Percentiles rank a stretch among this genome's conserved stretches.
phyloP scores from a whole-genome alignment of 2,329 filamentous ascomycete genomes.

The Pseudogymnoascus sp. region DNA sequence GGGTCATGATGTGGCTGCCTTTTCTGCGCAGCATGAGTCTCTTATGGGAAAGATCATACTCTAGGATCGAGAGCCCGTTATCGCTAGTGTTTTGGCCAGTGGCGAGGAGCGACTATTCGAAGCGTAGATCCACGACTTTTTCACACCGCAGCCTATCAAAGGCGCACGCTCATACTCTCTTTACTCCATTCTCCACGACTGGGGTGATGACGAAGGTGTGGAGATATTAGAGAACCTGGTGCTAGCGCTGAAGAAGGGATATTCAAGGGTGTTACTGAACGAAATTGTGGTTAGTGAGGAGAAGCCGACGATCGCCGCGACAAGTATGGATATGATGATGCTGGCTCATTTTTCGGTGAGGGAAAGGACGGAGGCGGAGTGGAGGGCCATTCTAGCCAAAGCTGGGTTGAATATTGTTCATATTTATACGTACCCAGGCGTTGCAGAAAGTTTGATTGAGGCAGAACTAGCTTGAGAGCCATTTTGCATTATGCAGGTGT shows the following conservation, averaged over 20 bases:
- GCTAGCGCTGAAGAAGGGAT: conserved; percentile 21
- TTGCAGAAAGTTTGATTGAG: conserved; percentile 14
- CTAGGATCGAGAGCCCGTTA: background rate
- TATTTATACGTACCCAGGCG: conserved; percentile 11
- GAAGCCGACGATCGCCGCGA: conserved; percentile 1
- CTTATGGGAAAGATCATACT: background rate
- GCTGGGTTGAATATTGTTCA: conserved; percentile 17
- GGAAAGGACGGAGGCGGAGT: conserved; percentile 18
- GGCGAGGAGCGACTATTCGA: conserved; percentile 21
- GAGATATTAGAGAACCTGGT: conserved; percentile 19
- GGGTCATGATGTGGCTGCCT: conserved; percentile 15
- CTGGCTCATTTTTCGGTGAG: conserved; percentile 16
- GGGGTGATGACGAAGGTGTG: conserved; percentile 16
- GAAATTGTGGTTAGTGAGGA: background rate
- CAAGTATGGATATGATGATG: conserved; percentile 20
- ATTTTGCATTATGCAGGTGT: background rate
- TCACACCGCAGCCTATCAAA: conserved; percentile 32
- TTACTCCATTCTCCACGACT: conserved; percentile 28
- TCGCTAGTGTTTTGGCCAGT: conserved; percentile 19
- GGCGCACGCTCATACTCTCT: conserved; percentile 27
- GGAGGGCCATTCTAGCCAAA: conserved; percentile 15
- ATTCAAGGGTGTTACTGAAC: background rate
- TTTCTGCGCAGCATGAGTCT: background rate
- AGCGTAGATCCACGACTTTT: conserved; percentile 30
- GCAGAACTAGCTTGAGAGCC: conserved; percentile 2